Conservation (phyloP, 1,284 basidiomycete genomes). For the Irpex sp. region DNA sequence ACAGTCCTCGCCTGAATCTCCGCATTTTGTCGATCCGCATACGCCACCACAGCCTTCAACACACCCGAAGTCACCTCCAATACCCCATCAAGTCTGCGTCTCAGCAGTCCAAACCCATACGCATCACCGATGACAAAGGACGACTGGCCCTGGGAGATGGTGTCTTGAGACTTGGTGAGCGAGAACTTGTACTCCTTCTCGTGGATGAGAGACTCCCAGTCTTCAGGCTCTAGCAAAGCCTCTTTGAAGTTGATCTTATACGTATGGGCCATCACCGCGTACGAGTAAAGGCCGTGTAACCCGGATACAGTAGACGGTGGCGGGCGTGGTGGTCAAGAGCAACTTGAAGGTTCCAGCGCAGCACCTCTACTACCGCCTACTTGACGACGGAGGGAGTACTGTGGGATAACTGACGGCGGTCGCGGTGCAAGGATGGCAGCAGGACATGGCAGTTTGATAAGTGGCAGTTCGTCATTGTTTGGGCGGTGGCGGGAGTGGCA, state of each 20-base stretch:
- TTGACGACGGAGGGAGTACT: neutral
- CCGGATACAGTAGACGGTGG: neutral
- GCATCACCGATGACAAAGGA: neutral
- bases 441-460: neutral
- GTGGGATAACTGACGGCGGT: neutral
- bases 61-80: neutral
- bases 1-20: neutral
- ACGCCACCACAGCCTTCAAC: neutral
- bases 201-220: neutral
- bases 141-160: neutral
- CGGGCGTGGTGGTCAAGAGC: neutral
- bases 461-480: neutral
- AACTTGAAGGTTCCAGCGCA: neutral
- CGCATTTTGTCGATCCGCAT: neutral
- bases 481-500: neutral
- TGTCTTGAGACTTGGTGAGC: neutral
- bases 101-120: neutral
- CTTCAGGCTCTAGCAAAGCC: neutral
- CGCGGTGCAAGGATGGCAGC: neutral
- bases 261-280: neutral
- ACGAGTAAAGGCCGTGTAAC: too few relatives aligned
- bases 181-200: neutral
- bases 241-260: neutral
- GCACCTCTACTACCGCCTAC: neutral
- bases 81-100: neutral